phyloP scores from a whole-genome alignment of 2,329 filamentous ascomycete genomes.

The Trichoderma sp. region DNA sequence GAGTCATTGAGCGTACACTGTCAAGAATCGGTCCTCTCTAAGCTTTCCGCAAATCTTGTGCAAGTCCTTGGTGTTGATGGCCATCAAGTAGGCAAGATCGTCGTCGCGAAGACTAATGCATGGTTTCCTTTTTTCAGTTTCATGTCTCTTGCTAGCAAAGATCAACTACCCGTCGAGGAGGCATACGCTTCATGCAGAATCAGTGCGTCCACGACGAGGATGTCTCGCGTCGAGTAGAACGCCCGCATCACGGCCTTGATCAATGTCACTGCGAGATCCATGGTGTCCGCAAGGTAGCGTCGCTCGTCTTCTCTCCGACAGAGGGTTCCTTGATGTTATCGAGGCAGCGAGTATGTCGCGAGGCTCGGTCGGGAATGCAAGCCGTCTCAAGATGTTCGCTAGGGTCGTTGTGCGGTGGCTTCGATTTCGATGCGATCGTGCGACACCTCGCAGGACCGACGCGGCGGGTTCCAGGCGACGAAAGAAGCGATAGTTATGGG shows the following conservation, averaged over 20 bases:
- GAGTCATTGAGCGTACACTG: slow-evolving; percentile 60
- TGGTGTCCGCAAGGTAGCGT: slow-evolving; percentile 32
- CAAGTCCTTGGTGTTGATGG: slow-evolving; percentile 87
- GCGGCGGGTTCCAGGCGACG: background rate
- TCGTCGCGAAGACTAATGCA: slow-evolving; percentile 71
- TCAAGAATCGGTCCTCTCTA: slow-evolving; percentile 81
- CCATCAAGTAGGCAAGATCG: slow-evolving; percentile 83
- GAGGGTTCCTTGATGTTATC: background rate
- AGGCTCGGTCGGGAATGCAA: background rate
- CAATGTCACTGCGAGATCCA: slow-evolving; percentile 69
- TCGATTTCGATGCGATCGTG: background rate
- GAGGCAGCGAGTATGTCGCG: background rate
- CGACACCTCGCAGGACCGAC: background rate
- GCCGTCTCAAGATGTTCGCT: background rate
- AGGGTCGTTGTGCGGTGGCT: background rate
- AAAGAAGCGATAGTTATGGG: background rate
- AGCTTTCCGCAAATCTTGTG: slow-evolving; percentile 86
- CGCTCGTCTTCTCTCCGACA: background rate
- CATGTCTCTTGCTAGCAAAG: slow-evolving; percentile 53
- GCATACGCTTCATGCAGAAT: slow-evolving; percentile 78
- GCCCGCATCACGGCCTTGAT: slow-evolving; percentile 83
- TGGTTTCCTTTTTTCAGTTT: slow-evolving; percentile 55
- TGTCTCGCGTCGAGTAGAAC: slow-evolving; percentile 83
- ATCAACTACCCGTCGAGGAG: background rate
- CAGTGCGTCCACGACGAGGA: slow-evolving; percentile 83